Evolutionary conservation across 805 yeast species (phyloP), one percentile per base, ranked within the genome.

Genomic region (Kurtzmaniella fragi): DNA sequence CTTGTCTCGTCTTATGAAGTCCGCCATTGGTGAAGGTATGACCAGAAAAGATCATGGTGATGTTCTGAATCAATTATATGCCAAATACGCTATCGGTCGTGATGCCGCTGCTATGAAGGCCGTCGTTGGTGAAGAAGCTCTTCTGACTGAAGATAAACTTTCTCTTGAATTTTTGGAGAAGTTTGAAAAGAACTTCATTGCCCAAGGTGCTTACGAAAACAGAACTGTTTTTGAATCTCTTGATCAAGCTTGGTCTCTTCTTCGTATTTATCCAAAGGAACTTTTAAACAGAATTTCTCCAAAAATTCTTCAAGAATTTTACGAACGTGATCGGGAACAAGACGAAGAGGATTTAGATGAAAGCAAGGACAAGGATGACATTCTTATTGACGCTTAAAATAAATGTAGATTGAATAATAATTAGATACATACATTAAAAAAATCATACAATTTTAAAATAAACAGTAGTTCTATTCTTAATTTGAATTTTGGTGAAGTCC

Each of bases 41-140:
- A 93, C 99, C 43, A 84, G 99, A 75, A 91, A 91, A 70, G 99
- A 93, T 66, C 99, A 93, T 61, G 96, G 98, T 70, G 99, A 93
- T 73, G 99, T 93, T 45, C 91, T 98, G 25, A 93, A 93, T 75
- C 99, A 93, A 76, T 78, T 93, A 59, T 93, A 93, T 62, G 99
- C 99, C 56, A 93, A 93, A 69, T 93, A 93, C 64, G 99, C 99
- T 48, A 95, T 93, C 72, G 99, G 99, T 76, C 86, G 90, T 71
- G 99, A 93, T 70, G 99, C 99, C 20, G 99, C 99, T 37, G 97
- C 99, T 53, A 93, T 93, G 99, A 93, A 93, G 73, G 96, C 99
- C 11, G 99, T 93, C 51, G 99, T 93, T 54, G 99, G 99, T 80
- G 99, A 93, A 70, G 99, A 93, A 70, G 99, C 99, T 28, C 75